These are phyloP conservation scores for Phialophora verrucosa DNA, from an alignment of 2,329 filamentous ascomycete genomes.

Conservation along the genomic window DNA sequence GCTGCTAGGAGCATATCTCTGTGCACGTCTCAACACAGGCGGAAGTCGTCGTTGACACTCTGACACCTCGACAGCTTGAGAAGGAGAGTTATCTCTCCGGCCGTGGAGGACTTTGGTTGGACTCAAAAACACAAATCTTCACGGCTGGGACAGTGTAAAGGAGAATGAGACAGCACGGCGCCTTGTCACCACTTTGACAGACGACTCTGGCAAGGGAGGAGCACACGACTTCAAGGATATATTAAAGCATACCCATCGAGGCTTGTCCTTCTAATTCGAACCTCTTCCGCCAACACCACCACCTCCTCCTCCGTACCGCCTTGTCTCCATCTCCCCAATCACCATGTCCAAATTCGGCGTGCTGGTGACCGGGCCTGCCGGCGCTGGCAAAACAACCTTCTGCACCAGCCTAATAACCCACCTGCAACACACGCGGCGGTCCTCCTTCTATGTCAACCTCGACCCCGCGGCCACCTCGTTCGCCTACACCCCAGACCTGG, in stretches of 20 bases:
- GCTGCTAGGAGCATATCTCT: background rate
- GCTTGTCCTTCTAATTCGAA: background rate
- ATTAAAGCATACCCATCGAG: background rate
- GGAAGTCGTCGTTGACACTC: background rate
- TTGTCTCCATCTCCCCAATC: background rate
- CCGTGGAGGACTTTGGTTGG: background rate
- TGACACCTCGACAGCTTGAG: background rate
- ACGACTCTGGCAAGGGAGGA: background rate
- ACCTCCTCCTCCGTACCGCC: background rate
- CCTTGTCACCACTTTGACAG: background rate
- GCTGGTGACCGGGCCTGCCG: conserved; percentile 94
- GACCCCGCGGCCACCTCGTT: conserved; percentile 95
- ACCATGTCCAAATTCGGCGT: conserved; percentile 91
- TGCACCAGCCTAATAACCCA: conserved; percentile 92
- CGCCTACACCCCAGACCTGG: conserved; percentile 86
- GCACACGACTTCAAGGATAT: background rate
- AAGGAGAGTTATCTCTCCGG: background rate
- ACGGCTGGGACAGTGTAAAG: too few species aligned
- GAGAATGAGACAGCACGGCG: background rate
- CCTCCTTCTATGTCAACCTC: conserved; percentile 96
- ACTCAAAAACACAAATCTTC: background rate
- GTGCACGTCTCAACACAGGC: background rate
- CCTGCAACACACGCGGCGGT: conserved; percentile 86
- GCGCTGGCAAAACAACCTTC: conserved; percentile 96
- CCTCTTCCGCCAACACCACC: background rate